Percentiles rank a stretch among this genome's conserved stretches.
Conservation (phyloP, 768 basidiomycete species). For the Amanita phalloides region DNA sequence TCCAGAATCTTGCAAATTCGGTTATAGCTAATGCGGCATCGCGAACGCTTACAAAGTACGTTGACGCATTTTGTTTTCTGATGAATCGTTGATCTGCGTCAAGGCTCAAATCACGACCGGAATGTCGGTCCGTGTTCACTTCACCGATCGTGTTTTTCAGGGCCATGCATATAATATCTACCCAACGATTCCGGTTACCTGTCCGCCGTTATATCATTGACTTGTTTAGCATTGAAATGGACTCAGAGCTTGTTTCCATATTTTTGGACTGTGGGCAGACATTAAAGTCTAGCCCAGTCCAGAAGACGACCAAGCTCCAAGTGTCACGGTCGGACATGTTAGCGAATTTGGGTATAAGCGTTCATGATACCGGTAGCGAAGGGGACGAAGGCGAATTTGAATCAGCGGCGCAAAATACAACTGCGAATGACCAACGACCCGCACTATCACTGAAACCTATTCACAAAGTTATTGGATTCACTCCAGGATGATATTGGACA, state of each 20-base stretch:
- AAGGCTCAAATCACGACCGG: slow-evolving; percentile 71
- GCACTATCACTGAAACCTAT: background rate
- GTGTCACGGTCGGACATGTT: slow-evolving; percentile 3
- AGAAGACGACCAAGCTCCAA: slow-evolving; percentile 14
- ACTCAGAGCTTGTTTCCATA: slow-evolving; percentile 44
- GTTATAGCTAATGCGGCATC: slow-evolving; percentile 95
- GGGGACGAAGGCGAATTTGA: slow-evolving; percentile 1
- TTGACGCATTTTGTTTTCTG: background rate
- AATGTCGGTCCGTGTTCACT: slow-evolving; percentile 65
- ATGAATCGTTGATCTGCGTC: background rate
- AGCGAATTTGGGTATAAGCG: background rate
- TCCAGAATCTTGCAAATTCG: slow-evolving; percentile 91
- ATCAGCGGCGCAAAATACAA: background rate
- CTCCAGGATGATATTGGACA: background rate
- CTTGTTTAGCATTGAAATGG: slow-evolving; percentile 77
- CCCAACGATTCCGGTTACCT: slow-evolving; percentile 82
- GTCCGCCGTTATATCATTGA: slow-evolving; percentile 91
- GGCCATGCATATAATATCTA: slow-evolving; percentile 79
- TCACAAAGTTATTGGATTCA: slow-evolving; percentile 3
- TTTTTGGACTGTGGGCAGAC: slow-evolving; percentile 41
- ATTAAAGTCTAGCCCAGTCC: slow-evolving; percentile 36
- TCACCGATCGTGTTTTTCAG: slow-evolving; percentile 77
- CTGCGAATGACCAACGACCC: background rate
- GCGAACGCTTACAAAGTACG: slow-evolving; percentile 74
- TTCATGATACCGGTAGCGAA: background rate